Evolutionary conservation across 768 basidiomycete species (phyloP).

Genomic region (Suillus cothurnatus): DNA sequence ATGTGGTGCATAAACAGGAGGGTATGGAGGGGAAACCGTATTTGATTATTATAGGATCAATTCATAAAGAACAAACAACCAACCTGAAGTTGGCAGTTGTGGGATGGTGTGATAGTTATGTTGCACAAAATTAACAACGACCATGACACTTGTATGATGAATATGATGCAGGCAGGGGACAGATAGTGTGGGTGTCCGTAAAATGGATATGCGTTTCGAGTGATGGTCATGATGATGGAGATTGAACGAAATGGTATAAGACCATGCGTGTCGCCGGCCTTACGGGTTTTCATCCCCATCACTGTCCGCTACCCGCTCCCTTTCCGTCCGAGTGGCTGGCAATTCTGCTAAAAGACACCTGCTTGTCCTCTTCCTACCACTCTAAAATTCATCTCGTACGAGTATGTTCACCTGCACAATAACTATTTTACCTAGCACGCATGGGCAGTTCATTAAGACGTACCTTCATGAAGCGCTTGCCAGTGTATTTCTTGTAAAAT

Average conservation of each 20-base stretch:
- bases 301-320: slow-evolving; percentile 21
- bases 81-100: slow-evolving; percentile 3
- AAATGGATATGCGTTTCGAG: slow-evolving; percentile 12
- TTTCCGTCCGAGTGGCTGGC: slow-evolving; percentile 45
- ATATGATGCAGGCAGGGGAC: slow-evolving; percentile 9
- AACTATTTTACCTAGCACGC: slow-evolving; percentile 5
- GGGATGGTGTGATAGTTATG: slow-evolving; percentile 7
- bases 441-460: slow-evolving; percentile 15
- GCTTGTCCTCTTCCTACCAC: slow-evolving; percentile 65
- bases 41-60: slow-evolving; percentile 17
- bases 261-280: slow-evolving; percentile 5
- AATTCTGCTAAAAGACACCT: slow-evolving; percentile 61
- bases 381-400: slow-evolving; percentile 85
- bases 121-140: slow-evolving; percentile 13
- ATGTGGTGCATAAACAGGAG: slow-evolving; percentile 7
- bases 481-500: slow-evolving; percentile 88
- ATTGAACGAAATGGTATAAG: not conserved
- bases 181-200: slow-evolving; percentile 14
- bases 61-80: slow-evolving; percentile 10
- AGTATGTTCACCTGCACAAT: slow-evolving; percentile 70
- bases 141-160: slow-evolving; percentile 13
- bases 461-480: slow-evolving; percentile 84
- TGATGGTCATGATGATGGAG: slow-evolving; percentile 1
- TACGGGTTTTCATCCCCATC: slow-evolving; percentile 7
- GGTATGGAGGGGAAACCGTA: slow-evolving; percentile 1